Base-by-base conservation (phyloP, 1,284 basidiomycete genomes). In the Fistulinella cinereoalba region DNA sequence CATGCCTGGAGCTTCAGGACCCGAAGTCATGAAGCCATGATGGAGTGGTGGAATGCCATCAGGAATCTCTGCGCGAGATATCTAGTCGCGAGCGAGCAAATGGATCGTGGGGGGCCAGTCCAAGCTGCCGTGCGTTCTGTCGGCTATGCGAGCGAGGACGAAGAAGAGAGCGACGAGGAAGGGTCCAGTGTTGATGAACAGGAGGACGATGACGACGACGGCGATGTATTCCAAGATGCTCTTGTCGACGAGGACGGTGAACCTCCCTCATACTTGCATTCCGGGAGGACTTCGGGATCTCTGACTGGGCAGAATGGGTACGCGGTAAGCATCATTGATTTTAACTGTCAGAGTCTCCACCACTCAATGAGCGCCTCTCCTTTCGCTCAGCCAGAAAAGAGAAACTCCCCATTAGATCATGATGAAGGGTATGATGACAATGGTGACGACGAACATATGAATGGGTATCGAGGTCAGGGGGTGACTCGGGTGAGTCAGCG, bases 31-130 rank as follows among this genome's bases (percentile, higher is more conserved):
- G 95, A 98, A 56, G 96, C 97, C 64, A 93, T 98, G 91, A 95
- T 98, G 92, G 96, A 98, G 72, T 97, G 97, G 90, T 99, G 97
- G 96, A 98, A 98, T 69, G 97, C 98, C 68, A 78, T 97, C 46
- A 78, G 94, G 59, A 97, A 98, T 92, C 77, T 99, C 48, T 95
- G 92, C 64, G 94, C 95, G 49, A 77, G 96, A 55, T 99, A 98
- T 70, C 80, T 99, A 47, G 93, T 97, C 46, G 92, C 94, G 42
- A 91, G 87, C 54, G 96, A 98, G 74, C 81, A 86, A 65, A 91
- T 98, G 75, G 92, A 97, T 72, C 77, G 96, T 44, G 85, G 85
- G 41, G 96, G 97, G 5, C 93, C 92, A 10, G 90, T 99, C 16
- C 89, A 89, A 36, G 92, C 93, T 21, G 95, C 94, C 41, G 96